Base-by-base conservation (phyloP, 768 basidiomycete genomes). In the Kondoa subrosea region DNA sequence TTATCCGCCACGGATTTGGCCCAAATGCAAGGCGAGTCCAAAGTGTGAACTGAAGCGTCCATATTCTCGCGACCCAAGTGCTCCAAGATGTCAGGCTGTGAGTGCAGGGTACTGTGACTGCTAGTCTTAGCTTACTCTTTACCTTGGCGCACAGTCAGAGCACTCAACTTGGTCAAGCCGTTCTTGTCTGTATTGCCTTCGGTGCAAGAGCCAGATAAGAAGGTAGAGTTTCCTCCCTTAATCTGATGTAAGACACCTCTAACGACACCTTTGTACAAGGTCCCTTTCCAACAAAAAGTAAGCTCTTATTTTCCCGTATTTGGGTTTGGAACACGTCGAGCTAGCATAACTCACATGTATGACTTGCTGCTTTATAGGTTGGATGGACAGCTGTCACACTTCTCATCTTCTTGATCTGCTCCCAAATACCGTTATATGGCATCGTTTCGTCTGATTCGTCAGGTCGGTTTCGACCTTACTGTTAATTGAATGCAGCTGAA, bases 361-460 rank as follows among this genome's bases (percentile, higher is more conserved):
- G 58, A 3, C 17, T 56, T 17, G 17, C 17, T 21, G 30, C 0
- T 30, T 2, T 25, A 2, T 69, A 74, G 74, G 71, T 74, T 71
- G 80, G 92, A 86, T 96, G 92, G 93, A 99, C 93, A 4, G 91
- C 93, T 67, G 91, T 97, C 32, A 97, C 93, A 1, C 90, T 99
- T 75, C 87, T 96, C 79, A 96, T 99, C 78, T 97, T 96, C 88
- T 80, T 99, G 76, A 93, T 97, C 71, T 97, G 93, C 83, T 96
- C 92, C 30, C 95, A 97, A 80, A 93, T 97, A 33, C 95, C 95
- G 3, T 83, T 99, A 60, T 99, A 97, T 79, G 95, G 95, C 71
- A 97, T 99, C 84, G 93, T 96, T 86, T 95, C 91, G 31, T 95
- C 91, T 69, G 93, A 99, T 82, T 95, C 91, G 72, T 91, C 91